phyloP scores from a whole-genome alignment of 495 filamentous ascomycete species.

The Penicillium salamii region DNA sequence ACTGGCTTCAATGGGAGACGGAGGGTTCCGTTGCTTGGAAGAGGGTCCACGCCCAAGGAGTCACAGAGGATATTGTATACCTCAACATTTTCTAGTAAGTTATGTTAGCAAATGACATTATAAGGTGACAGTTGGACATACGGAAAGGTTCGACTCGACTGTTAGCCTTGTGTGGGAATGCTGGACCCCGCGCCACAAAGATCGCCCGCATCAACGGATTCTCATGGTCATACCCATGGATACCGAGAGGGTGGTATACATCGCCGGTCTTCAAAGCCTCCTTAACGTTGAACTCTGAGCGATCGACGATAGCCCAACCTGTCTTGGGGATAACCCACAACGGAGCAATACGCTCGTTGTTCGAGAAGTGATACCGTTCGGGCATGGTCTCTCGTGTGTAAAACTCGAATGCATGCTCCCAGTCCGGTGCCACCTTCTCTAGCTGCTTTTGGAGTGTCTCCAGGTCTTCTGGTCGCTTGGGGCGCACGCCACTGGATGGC shows the following conservation, averaged over 20 bases:
- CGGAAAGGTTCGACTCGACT: conserved; percentile 80
- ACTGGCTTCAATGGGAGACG: conserved; percentile 70
- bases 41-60: conserved; percentile 64
- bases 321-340: conserved; percentile 89
- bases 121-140: conserved; percentile 48
- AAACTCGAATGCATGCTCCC: conserved; percentile 70
- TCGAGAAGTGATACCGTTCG: conserved; percentile 79
- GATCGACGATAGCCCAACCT: conserved; percentile 84
- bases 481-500: conserved; percentile 86
- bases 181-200: conserved; percentile 83
- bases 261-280: conserved; percentile 57
- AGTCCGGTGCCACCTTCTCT: conserved; percentile 43
- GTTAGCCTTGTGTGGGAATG: conserved; percentile 80
- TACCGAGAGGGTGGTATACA: conserved; percentile 69
- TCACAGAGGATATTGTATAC: conserved; percentile 95
- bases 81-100: conserved; percentile 74
- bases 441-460: conserved; percentile 36
- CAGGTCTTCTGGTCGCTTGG: conserved; percentile 60
- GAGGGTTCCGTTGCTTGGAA: conserved; percentile 83
- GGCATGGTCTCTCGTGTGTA: conserved; percentile 88
- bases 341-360: conserved; percentile 84
- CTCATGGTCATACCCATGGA: conserved; percentile 89
- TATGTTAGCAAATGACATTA: not conserved
- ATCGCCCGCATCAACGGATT: conserved; percentile 91
- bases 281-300: conserved; percentile 69